Conservation (phyloP, 345 rosid genomes). For the Boechera stricta region DNA sequence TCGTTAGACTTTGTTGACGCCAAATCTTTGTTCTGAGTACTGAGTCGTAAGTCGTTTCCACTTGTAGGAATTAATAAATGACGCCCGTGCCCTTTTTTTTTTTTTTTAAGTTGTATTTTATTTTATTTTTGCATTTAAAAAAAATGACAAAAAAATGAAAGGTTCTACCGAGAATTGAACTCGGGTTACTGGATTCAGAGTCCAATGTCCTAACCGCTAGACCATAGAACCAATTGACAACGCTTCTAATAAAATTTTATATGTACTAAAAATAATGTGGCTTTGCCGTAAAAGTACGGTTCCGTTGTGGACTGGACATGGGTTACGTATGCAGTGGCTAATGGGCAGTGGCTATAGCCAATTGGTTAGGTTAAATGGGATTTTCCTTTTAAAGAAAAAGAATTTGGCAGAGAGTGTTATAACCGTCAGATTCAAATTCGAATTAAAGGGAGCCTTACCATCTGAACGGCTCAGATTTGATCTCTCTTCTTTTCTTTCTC, state of each 20-base stretch:
- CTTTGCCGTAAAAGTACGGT: not conserved
- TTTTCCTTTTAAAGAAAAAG: not conserved
- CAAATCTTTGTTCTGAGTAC: slow-evolving; percentile 15
- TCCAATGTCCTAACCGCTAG: slow-evolving; percentile 98
- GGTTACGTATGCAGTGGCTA: slow-evolving; percentile 19
- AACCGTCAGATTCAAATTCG: slow-evolving; percentile 51
- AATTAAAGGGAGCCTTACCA: slow-evolving; percentile 31
- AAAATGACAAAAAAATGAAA: not conserved
- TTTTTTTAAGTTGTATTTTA: not conserved
- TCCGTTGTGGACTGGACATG: not conserved
- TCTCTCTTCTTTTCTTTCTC: slow-evolving; percentile 34
- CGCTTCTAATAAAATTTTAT: fast-evolving
- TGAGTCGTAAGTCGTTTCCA: slow-evolving; percentile 19
- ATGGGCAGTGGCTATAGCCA: slow-evolving; percentile 1
- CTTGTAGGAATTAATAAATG: slow-evolving; percentile 17
- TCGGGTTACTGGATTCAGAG: slow-evolving; percentile 99
- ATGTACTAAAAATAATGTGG: fast-evolving
- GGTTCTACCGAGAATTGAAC: slow-evolving; percentile 98
- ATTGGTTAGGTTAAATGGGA: slow-evolving; percentile 28
- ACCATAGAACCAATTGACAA: slow-evolving; percentile 33
- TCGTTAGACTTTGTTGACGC: slow-evolving; percentile 2
- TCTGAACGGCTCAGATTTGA: slow-evolving; percentile 41
- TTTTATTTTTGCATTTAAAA: not conserved
- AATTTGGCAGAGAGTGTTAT: not conserved
- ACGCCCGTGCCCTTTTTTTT: not conserved